These are phyloP conservation scores for Wolfiporia cocos DNA, from an alignment of 1,284 basidiomycete species.

Conservation along the genomic window DNA sequence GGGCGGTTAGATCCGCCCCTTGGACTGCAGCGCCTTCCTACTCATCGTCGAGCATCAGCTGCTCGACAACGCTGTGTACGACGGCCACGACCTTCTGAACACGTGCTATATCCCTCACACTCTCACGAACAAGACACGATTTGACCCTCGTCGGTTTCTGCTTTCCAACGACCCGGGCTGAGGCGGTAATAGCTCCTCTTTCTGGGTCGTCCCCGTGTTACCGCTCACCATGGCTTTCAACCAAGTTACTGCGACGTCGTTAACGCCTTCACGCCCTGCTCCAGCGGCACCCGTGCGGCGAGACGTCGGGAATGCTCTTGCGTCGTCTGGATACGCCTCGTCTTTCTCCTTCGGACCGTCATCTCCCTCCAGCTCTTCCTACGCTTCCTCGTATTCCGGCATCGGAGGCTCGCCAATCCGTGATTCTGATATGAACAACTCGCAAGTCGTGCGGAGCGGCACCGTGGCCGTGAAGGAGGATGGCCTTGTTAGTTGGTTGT, in stretches of 20 bases:
- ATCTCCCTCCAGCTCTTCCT: conserved; percentile 52
- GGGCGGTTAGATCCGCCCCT: background rate
- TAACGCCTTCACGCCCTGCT: conserved; percentile 56
- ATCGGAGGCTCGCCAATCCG: conserved; percentile 74
- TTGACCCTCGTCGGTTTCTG: background rate
- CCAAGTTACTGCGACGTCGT: conserved; percentile 39
- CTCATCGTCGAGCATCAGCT: conserved; percentile 1
- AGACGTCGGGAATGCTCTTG: conserved; percentile 34
- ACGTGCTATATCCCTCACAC: background rate
- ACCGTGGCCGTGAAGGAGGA: conserved; percentile 85
- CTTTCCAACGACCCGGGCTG: background rate
- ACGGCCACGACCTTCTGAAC: conserved; percentile 1
- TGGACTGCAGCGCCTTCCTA: background rate
- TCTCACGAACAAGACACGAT: background rate
- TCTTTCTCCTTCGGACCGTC: conserved; percentile 47
- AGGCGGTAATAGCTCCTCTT: too few species aligned
- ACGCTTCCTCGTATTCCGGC: conserved; percentile 56
- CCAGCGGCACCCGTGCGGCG: conserved; percentile 57
- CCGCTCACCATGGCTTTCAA: conserved; percentile 38
- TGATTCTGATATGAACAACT: conserved; percentile 35
- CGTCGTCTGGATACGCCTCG: conserved; percentile 48
- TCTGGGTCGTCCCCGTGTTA: too few species aligned
- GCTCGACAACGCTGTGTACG: conserved; percentile 1
- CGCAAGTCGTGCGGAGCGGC: conserved; percentile 58
- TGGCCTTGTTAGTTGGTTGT: conserved; percentile 86